phyloP scores from a whole-genome alignment of 2,329 filamentous ascomycete species.

The Paraphoma sp. region DNA sequence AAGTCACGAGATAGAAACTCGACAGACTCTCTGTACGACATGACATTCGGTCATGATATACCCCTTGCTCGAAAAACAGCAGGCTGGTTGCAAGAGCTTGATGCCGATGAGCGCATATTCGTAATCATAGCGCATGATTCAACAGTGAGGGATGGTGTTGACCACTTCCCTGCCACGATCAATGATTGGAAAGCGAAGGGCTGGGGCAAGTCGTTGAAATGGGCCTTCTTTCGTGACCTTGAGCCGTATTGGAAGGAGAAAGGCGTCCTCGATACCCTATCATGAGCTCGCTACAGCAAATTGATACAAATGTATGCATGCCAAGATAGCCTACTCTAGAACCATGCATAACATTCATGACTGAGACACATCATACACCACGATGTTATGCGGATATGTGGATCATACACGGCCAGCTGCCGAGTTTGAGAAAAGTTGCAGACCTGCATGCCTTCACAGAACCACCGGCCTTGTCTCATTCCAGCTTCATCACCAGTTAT shows the following conservation, averaged over 20 bases:
- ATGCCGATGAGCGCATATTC: constrained; percentile 29
- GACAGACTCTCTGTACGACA: constrained; percentile 18
- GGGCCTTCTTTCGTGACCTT: constrained; percentile 33
- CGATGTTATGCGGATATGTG: no score
- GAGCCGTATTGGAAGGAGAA: constrained; percentile 23
- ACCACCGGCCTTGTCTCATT: not conserved
- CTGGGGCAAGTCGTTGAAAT: constrained; percentile 29
- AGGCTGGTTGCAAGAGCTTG: constrained; percentile 27
- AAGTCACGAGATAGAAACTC: constrained; percentile 11
- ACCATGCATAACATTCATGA: no score
- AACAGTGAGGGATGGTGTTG: constrained; percentile 28
- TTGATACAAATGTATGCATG: no score
- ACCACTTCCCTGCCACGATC: constrained; percentile 29
- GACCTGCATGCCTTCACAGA: no score
- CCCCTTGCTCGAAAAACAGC: constrained; percentile 27
- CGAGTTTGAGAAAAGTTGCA: no score
- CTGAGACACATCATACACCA: no score
- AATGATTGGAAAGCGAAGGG: constrained; percentile 35
- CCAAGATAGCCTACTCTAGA: no score
- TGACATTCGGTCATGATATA: constrained; percentile 25
- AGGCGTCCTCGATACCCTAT: not conserved
- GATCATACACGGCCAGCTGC: no score
- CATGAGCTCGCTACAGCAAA: no score
- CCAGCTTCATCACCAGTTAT: not conserved
- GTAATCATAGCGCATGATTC: constrained; percentile 38